Conservation (phyloP, 257 asterid species). For the Petunia axillaris region DNA sequence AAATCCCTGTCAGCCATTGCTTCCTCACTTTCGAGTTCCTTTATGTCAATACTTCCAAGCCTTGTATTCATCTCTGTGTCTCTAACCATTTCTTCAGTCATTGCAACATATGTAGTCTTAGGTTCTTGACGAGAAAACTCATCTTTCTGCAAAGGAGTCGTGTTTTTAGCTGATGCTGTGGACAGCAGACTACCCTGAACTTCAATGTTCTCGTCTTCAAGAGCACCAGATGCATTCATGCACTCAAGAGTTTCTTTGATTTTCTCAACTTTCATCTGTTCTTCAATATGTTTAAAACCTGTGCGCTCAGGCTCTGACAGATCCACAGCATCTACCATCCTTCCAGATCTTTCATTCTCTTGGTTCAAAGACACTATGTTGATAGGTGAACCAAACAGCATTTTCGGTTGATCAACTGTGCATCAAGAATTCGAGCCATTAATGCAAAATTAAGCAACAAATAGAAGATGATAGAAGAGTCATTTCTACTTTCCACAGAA, state of each 20-base stretch:
- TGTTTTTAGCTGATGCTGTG: neutral
- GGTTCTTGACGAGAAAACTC: neutral
- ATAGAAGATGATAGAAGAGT: constrained; percentile 17
- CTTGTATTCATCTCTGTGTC: neutral
- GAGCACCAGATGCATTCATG: neutral
- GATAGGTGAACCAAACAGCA: constrained; percentile 46
- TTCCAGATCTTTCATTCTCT: constrained; percentile 24
- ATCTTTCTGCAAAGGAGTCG: neutral
- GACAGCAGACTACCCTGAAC: neutral
- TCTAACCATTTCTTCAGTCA: neutral
- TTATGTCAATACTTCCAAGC: neutral
- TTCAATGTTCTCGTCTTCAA: constrained; percentile 2
- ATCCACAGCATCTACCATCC: constrained; percentile 22
- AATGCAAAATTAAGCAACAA: neutral
- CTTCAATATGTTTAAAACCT: neutral
- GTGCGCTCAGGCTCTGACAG: neutral
- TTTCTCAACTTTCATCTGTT: neutral
- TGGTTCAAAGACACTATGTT: constrained; percentile 25
- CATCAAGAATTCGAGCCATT: constrained; percentile 8
- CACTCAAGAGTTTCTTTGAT: constrained; percentile 10
- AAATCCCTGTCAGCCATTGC: neutral
- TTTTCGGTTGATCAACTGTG: constrained; percentile 43
- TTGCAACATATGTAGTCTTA: neutral
- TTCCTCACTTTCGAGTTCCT: constrained; percentile 22
- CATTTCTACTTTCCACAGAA: neutral